Evolutionary conservation across 2,329 filamentous ascomycete genomes (phyloP).

Genomic region (Ceratocystis destructans): DNA sequence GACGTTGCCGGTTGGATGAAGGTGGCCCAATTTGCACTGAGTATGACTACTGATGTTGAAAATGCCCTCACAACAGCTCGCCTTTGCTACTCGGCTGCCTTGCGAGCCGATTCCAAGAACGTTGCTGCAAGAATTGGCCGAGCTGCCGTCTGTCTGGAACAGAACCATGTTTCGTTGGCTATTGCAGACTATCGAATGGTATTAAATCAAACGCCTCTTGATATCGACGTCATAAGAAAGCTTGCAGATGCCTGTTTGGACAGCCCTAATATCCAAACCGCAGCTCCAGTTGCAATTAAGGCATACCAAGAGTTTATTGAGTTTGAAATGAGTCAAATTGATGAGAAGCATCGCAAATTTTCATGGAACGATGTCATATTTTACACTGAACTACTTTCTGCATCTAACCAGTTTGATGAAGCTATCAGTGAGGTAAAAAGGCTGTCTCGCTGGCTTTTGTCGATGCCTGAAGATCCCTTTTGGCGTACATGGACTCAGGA

Average conservation of each 20-base stretch:
- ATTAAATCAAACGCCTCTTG: constrained; percentile 38
- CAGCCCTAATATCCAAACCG: constrained; percentile 32
- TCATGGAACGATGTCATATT: constrained; percentile 76
- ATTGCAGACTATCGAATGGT: constrained; percentile 44
- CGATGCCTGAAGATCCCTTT: constrained; percentile 55
- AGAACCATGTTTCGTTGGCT: constrained; percentile 40
- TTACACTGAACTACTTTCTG: constrained; percentile 67
- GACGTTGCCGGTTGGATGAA: constrained; percentile 45
- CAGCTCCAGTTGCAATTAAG: constrained; percentile 30
- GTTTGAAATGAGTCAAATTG: constrained; percentile 27
- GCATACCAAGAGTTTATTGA: constrained; percentile 38
- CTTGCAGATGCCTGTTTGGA: constrained; percentile 45
- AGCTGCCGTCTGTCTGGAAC: constrained; percentile 43
- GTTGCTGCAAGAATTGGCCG: constrained; percentile 46
- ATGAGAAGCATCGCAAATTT: constrained; percentile 28
- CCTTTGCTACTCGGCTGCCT: constrained; percentile 45
- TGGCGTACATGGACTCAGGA: constrained; percentile 64
- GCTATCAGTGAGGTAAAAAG: constrained; percentile 58
- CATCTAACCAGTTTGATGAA: constrained; percentile 46
- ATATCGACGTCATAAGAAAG: constrained; percentile 42
- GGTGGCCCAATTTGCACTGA: constrained; percentile 43
- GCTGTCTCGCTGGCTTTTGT: constrained; percentile 69
- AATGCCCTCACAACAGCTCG: constrained; percentile 39
- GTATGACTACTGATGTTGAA: constrained; percentile 29
- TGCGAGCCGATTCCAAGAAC: constrained; percentile 44